phyloP scores from a whole-genome alignment of 805 yeast genomes.

The Cyberlindnera maritima region DNA sequence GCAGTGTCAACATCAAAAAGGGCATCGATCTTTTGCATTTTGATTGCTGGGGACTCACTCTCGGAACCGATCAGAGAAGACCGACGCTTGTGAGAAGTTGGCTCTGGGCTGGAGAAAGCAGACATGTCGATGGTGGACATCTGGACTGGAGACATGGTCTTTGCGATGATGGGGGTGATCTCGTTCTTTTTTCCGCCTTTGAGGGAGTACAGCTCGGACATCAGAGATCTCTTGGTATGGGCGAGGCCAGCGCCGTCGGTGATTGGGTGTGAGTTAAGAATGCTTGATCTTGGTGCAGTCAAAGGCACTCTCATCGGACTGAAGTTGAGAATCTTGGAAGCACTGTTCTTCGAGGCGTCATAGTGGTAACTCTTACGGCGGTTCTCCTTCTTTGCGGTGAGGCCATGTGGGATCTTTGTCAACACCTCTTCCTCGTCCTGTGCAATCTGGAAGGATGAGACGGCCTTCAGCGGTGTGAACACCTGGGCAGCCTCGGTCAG shows the following conservation, averaged over 20 bases:
- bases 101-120: constrained; percentile 9
- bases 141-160: constrained; percentile 12
- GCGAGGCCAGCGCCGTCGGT: constrained; percentile 4
- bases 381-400: constrained; percentile 30
- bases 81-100: constrained; percentile 16
- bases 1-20: constrained; percentile 4
- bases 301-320: constrained; percentile 28
- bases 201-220: constrained; percentile 6
- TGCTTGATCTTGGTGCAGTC: constrained; percentile 32
- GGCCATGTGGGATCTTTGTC: constrained; percentile 45
- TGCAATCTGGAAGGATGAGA: constrained; percentile 19
- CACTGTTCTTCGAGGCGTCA: neutral
- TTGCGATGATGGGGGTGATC: constrained; percentile 6
- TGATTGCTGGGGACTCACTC: constrained; percentile 7
- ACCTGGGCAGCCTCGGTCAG: constrained; percentile 18
- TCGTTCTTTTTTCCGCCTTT: constrained; percentile 22
- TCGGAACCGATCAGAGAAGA: constrained; percentile 26
- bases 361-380: constrained; percentile 29
- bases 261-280: constrained; percentile 26
- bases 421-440: constrained; percentile 18
- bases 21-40: constrained; percentile 12
- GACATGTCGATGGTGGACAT: neutral
- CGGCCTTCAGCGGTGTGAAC: constrained; percentile 24
- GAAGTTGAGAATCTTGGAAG: constrained; percentile 4
- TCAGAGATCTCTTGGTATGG: constrained; percentile 25